Conservation (phyloP, 352 stramenopile species). For the Phytophthora brassicae region DNA sequence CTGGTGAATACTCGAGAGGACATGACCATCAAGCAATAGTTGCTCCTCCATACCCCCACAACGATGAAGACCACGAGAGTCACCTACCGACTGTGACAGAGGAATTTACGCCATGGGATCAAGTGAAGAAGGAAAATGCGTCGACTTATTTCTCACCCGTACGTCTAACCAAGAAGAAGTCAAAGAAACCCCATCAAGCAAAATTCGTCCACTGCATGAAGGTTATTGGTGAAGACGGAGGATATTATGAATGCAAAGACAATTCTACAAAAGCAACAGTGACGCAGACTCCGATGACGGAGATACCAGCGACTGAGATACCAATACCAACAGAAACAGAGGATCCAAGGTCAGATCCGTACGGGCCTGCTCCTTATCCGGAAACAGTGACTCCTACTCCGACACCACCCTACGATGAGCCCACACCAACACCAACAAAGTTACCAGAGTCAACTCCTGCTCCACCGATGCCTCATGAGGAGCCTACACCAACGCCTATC, state of each 20-base stretch:
- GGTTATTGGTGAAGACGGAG: slow-evolving; percentile 5
- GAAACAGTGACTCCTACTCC: not conserved
- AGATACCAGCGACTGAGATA: not conserved
- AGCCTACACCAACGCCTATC: not conserved
- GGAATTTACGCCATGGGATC: not conserved
- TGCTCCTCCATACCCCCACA: slow-evolving; percentile 3
- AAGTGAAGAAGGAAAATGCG: slow-evolving; percentile 12
- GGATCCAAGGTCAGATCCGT: not conserved
- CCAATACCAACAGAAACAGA: not conserved
- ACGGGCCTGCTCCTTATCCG: too few species aligned
- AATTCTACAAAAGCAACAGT: not conserved
- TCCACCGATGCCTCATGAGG: not conserved
- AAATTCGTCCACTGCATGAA: slow-evolving; percentile 7
- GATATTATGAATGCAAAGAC: slow-evolving; percentile 11
- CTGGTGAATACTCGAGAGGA: not conserved
- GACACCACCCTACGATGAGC: not conserved
- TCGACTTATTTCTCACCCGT: not conserved
- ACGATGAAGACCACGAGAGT: slow-evolving; percentile 6
- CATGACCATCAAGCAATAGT: not conserved
- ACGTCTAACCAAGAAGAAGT: not conserved
- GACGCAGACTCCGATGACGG: not conserved
- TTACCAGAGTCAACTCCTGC: not conserved
- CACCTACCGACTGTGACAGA: slow-evolving; percentile 11
- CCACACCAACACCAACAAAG: not conserved
- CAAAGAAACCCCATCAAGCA: not conserved